Conservation (phyloP, 352 stramenopile species). For the Globisporangium cystogenes region DNA sequence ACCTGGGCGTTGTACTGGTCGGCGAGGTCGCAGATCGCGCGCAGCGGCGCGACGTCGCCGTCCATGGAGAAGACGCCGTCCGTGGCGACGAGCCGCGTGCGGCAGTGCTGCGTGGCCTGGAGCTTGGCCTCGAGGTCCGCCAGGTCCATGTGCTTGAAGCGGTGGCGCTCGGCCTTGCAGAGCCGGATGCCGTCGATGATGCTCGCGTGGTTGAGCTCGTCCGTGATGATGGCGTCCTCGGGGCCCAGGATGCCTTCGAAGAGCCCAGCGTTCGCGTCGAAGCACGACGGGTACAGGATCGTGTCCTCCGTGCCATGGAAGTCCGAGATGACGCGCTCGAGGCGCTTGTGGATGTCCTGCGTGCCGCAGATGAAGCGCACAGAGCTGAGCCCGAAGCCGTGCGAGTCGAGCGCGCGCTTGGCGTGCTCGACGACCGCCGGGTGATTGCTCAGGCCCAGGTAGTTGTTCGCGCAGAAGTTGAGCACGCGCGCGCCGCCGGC, state of each 20-base stretch:
- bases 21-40: slow-evolving; percentile 87
- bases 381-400: slow-evolving; percentile 89
- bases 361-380: slow-evolving; percentile 95
- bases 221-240: slow-evolving; percentile 92
- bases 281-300: slow-evolving; percentile 93
- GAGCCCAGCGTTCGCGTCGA: slow-evolving; percentile 92
- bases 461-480: slow-evolving; percentile 96
- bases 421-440: slow-evolving; percentile 80
- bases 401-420: slow-evolving; percentile 72
- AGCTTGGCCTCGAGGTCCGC: slow-evolving; percentile 88
- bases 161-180: slow-evolving; percentile 91
- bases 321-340: slow-evolving; percentile 85
- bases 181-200: slow-evolving; percentile 95
- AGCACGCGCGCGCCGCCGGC: slow-evolving; percentile 64
- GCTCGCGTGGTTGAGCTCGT: slow-evolving; percentile 92
- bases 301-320: slow-evolving; percentile 94
- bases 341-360: slow-evolving; percentile 92
- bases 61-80: slow-evolving; percentile 96
- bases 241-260: slow-evolving; percentile 87
- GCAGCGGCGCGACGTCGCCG: slow-evolving; percentile 88
- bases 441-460: slow-evolving; percentile 90
- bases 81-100: slow-evolving; percentile 89
- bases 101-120: slow-evolving; percentile 85
- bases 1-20: slow-evolving; percentile 92
- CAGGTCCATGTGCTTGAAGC: slow-evolving; percentile 94